These are phyloP conservation scores for Metschnikowia hibisci DNA, from an alignment of 805 yeast genomes.

Conservation along the genomic window DNA sequence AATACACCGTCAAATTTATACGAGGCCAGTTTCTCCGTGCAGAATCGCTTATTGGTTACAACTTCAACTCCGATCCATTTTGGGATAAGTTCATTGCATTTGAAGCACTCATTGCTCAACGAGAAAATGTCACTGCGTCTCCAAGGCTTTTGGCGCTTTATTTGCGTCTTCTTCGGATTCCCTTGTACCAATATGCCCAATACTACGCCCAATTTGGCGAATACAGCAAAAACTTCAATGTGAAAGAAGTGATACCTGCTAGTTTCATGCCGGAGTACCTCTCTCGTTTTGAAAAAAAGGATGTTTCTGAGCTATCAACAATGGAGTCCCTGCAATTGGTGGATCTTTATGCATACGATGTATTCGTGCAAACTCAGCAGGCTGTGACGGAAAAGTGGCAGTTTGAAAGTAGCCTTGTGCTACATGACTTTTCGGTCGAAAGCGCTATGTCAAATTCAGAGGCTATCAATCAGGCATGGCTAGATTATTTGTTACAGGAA, in stretches of 20 bases:
- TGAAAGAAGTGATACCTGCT: slow-evolving; percentile 24
- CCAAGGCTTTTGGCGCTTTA: slow-evolving; percentile 30
- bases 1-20: slow-evolving; percentile 23
- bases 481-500: slow-evolving; percentile 55
- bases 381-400: slow-evolving; percentile 63
- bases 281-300: slow-evolving; percentile 21
- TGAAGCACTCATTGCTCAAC: slow-evolving; percentile 12
- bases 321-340: slow-evolving; percentile 39
- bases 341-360: slow-evolving; percentile 41
- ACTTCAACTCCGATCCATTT: slow-evolving; percentile 71
- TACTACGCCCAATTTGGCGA: slow-evolving; percentile 54
- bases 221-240: slow-evolving; percentile 30
- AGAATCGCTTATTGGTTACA: slow-evolving; percentile 51
- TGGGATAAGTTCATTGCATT: slow-evolving; percentile 80
- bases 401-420: slow-evolving; percentile 62
- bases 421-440: slow-evolving; percentile 48
- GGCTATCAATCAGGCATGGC: slow-evolving; percentile 49
- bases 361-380: slow-evolving; percentile 46
- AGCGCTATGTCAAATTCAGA: slow-evolving; percentile 35
- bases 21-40: slow-evolving; percentile 48
- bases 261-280: slow-evolving; percentile 19
- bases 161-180: slow-evolving; percentile 49
- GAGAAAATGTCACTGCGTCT: slow-evolving; percentile 22
- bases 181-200: slow-evolving; percentile 82
- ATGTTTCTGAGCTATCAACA: slow-evolving; percentile 26